Conservation (phyloP, 495 filamentous ascomycete species). For the Penicillium riverlandense region DNA sequence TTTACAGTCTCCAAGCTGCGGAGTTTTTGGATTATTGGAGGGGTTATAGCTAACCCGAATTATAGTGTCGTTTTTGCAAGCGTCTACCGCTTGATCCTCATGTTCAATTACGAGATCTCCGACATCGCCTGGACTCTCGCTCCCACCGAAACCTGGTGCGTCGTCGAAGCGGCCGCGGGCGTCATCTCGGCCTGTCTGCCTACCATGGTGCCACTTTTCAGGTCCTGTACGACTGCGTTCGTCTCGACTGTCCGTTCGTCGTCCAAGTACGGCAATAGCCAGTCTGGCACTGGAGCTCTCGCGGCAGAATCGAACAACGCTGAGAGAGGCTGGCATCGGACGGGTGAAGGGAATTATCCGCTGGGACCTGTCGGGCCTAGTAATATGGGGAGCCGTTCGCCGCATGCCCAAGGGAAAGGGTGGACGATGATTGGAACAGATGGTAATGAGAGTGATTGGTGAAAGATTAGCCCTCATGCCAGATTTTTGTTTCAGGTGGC, state of each 20-base stretch:
- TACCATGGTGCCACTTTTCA: conserved; percentile 10
- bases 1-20: neutral
- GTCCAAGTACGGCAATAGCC: neutral
- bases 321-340: neutral
- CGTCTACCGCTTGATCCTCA: conserved; percentile 13
- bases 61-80: conserved; percentile 8
- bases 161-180: conserved; percentile 12
- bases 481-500: too few relatives aligned
- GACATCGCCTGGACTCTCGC: conserved; percentile 15
- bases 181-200: conserved; percentile 18
- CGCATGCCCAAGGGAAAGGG: conserved; percentile 5
- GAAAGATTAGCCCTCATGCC: too few relatives aligned
- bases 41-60: neutral
- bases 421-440: conserved; percentile 4
- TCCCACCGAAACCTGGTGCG: conserved; percentile 13
- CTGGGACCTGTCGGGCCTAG: neutral
- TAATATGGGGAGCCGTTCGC: neutral
- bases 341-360: neutral
- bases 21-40: neutral
- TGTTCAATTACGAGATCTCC: conserved; percentile 4
- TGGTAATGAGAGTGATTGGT: conserved; percentile 1
- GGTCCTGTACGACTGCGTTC: neutral
- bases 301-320: neutral
- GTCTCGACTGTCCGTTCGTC: neutral
- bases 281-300: neutral